phyloP scores from a whole-genome alignment of 2,329 filamentous ascomycete genomes.

The Sporothrix dimorphospora region DNA sequence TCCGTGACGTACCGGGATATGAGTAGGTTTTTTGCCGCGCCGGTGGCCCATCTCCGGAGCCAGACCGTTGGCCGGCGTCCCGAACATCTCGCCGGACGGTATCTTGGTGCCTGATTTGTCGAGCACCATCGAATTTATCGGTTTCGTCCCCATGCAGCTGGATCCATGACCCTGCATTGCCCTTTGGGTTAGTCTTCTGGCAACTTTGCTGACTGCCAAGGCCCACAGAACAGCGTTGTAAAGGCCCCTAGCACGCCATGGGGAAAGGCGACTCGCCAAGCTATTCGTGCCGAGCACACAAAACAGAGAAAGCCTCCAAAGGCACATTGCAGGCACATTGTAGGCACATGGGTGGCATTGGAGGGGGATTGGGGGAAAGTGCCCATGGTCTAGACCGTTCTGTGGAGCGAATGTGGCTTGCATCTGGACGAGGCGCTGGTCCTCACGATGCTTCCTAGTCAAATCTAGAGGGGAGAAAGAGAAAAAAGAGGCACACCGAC shows the following conservation, averaged over 20 bases:
- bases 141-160: not conserved
- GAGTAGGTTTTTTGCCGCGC: not conserved
- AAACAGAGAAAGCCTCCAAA: not conserved
- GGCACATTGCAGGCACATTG: not conserved
- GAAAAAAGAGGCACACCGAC: not conserved
- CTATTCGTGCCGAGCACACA: not conserved
- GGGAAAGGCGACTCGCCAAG: not conserved
- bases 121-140: not conserved
- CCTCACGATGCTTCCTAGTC: slow-evolving; percentile 1
- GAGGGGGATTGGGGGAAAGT: not conserved
- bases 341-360: not conserved
- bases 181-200: not conserved
- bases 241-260: slow-evolving; percentile 2
- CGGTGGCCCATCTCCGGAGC: not conserved
- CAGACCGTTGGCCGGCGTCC: not conserved
- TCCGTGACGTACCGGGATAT: not conserved
- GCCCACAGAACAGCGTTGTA: not conserved
- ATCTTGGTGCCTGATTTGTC: not conserved
- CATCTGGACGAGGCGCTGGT: not conserved
- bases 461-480: not conserved
- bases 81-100: not conserved
- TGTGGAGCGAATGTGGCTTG: slow-evolving; percentile 8
- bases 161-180: not conserved
- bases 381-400: slow-evolving; percentile 4
- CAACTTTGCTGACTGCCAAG: not conserved